Conservation (phyloP, 352 stramenopile genomes). For the Aphanomyces invadans region DNA sequence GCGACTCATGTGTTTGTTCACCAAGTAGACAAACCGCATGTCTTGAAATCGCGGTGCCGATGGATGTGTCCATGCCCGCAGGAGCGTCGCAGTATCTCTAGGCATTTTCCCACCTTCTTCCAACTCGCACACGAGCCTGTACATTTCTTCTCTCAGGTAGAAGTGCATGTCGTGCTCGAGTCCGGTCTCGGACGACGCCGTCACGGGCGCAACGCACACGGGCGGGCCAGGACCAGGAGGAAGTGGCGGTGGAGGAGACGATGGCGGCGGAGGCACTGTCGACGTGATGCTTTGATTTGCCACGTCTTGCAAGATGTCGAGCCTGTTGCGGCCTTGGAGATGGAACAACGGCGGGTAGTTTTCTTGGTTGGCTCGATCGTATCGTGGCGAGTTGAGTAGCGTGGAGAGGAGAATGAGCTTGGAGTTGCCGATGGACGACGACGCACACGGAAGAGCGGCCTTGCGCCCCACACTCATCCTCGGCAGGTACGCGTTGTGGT, state of each 20-base stretch:
- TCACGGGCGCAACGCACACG: constrained; percentile 18
- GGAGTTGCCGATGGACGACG: constrained; percentile 2
- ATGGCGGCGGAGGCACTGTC: constrained; percentile 33
- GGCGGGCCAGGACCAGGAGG: constrained; percentile 30
- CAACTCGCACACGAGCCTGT: constrained; percentile 65
- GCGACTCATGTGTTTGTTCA: constrained; percentile 75
- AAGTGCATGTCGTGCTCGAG: constrained; percentile 55
- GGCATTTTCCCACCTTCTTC: constrained; percentile 66
- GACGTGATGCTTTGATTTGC: constrained; percentile 52
- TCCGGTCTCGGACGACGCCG: constrained; percentile 6
- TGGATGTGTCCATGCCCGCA: constrained; percentile 73
- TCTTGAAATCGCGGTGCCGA: constrained; percentile 78
- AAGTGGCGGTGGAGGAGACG: constrained; percentile 15
- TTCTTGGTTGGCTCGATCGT: constrained; percentile 9
- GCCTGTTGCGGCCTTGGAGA: constrained; percentile 28
- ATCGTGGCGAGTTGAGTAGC: constrained; percentile 19
- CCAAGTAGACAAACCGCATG: constrained; percentile 82
- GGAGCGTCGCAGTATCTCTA: constrained; percentile 56
- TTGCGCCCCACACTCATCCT: no score
- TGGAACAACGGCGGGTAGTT: not conserved
- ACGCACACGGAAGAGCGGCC: no score
- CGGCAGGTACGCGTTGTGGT: no score
- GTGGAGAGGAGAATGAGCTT: constrained; percentile 22
- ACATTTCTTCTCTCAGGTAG: constrained; percentile 83
- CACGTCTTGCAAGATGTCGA: constrained; percentile 79